phyloP scores from a whole-genome alignment of 1,284 basidiomycete genomes.

The Psilocybe mexicana region DNA sequence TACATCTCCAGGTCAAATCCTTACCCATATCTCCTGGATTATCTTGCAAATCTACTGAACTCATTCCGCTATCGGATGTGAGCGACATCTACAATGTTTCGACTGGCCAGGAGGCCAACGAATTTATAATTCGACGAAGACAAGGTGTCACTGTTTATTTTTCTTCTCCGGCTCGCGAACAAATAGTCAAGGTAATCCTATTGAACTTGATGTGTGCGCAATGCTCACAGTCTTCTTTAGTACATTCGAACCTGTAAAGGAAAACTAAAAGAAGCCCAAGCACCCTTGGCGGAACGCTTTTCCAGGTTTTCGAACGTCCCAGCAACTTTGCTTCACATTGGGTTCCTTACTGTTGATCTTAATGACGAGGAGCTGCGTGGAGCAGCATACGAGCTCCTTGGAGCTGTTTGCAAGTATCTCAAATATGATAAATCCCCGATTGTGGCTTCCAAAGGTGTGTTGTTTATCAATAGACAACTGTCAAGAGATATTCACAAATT shows the following conservation, averaged over 20 bases:
- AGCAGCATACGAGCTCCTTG: constrained; percentile 77
- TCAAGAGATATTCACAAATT: constrained; percentile 12
- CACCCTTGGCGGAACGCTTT: constrained; percentile 65
- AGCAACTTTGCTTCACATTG: constrained; percentile 80
- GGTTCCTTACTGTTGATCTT: constrained; percentile 74
- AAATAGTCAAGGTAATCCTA: constrained; percentile 67
- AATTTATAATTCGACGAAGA: constrained; percentile 78
- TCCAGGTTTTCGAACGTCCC: constrained; percentile 81
- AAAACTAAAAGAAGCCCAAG: constrained; percentile 56
- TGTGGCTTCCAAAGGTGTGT: constrained; percentile 66
- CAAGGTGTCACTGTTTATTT: constrained; percentile 72
- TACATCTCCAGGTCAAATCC: constrained; percentile 55
- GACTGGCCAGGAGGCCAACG: constrained; percentile 71
- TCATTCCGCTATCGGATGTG: constrained; percentile 76
- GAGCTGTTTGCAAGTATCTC: constrained; percentile 76
- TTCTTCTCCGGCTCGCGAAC: constrained; percentile 66
- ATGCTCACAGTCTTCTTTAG: constrained; percentile 33
- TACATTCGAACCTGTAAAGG: constrained; percentile 71
- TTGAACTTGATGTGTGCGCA: not conserved
- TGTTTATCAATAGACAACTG: not conserved
- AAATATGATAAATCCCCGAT: constrained; percentile 73
- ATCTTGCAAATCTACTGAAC: constrained; percentile 75
- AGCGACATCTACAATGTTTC: constrained; percentile 84
- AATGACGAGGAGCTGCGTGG: constrained; percentile 75
- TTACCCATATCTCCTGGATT: constrained; percentile 61